Conservation (phyloP, 225 moss, liverwort and hornwort genomes). For the Polytrichum formosum region DNA sequence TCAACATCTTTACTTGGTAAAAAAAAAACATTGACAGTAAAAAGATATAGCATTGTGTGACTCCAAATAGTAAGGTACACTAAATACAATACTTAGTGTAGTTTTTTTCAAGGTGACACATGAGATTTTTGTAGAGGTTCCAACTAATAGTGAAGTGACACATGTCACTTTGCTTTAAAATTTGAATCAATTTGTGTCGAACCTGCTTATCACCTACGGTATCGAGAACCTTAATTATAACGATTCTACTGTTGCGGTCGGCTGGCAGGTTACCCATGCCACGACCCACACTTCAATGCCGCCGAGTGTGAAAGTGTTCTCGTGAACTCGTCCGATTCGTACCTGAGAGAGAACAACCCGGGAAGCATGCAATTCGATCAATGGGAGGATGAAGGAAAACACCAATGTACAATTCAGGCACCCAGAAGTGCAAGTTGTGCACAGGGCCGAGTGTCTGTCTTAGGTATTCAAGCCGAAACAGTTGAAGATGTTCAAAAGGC, state of each 20-base stretch:
- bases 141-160: too few relatives aligned
- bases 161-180: too few relatives aligned
- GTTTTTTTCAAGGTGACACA: too few relatives aligned
- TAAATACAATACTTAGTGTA: too few relatives aligned
- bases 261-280: slow-evolving; percentile 28
- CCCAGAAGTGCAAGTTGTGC: slow-evolving; percentile 11
- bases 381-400: slow-evolving; percentile 36
- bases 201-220: not conserved
- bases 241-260: not conserved
- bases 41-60: too few relatives aligned
- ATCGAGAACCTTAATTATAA: not conserved
- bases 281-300: slow-evolving; percentile 34
- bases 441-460: slow-evolving; percentile 34
- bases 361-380: slow-evolving; percentile 41
- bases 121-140: too few relatives aligned
- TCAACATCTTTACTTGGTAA: too few relatives aligned
- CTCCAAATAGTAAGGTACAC: too few relatives aligned
- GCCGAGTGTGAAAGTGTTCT: slow-evolving; percentile 16
- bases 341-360: slow-evolving; percentile 27
- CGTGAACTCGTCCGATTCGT: slow-evolving; percentile 14
- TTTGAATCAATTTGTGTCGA: too few relatives aligned
- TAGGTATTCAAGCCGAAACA: slow-evolving; percentile 34
- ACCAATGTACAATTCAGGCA: slow-evolving; percentile 24
- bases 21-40: too few relatives aligned
- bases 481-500: slow-evolving; percentile 29